Evolutionary conservation across 2,329 filamentous ascomycete genomes (phyloP).

Genomic region (Phyllosticta citriasiana): DNA sequence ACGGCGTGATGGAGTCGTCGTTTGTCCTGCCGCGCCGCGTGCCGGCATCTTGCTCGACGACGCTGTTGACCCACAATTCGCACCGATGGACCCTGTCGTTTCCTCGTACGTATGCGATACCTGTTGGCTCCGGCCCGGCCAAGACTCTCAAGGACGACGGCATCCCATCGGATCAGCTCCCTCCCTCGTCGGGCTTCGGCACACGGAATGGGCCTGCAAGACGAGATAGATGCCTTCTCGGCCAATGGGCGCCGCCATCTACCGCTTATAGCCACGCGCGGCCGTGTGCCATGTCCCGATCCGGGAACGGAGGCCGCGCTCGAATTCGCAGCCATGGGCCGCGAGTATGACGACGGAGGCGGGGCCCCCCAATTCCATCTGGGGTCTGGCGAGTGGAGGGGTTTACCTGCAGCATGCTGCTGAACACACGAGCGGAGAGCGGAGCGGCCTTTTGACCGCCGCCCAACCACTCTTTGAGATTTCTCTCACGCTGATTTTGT

Average conservation of each 20-base stretch:
- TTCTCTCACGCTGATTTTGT: background rate
- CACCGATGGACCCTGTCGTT: too few relatives aligned
- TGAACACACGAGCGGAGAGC: background rate
- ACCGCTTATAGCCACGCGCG: background rate
- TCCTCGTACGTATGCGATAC: too few relatives aligned
- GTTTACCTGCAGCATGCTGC: background rate
- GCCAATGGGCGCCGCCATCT: background rate
- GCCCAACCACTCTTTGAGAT: background rate
- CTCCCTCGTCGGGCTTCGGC: background rate
- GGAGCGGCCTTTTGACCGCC: background rate
- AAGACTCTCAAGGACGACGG: background rate
- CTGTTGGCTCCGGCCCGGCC: too few relatives aligned
- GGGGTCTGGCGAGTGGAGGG: background rate
- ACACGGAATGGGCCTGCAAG: background rate
- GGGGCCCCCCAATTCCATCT: background rate
- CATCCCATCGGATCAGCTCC: background rate
- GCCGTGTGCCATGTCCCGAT: background rate
- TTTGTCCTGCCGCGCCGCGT: too few relatives aligned
- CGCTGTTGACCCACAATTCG: too few relatives aligned
- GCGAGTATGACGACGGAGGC: background rate
- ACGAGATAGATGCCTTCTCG: background rate
- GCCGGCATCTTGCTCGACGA: too few relatives aligned
- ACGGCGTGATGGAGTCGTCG: too few relatives aligned
- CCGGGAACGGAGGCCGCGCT: background rate
- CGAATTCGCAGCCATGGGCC: background rate